A percentile compares a stretch with the other conserved stretches of the same genome.
These are phyloP conservation scores for Fraxinus sp. DNA, from an alignment of 305 asterid genomes.

Conservation along the genomic window DNA sequence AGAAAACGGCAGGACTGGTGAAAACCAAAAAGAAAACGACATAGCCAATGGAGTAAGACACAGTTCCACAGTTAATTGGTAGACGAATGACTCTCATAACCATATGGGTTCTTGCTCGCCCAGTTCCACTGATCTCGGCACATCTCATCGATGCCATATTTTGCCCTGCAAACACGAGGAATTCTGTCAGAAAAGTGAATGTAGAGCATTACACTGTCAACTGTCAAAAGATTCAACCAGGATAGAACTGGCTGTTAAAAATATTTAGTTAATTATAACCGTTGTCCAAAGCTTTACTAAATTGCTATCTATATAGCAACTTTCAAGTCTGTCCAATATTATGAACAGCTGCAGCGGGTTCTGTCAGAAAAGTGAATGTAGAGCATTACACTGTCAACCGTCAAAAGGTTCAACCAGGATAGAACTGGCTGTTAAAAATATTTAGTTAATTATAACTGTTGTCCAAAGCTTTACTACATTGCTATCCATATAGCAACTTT, in stretches of 20 bases:
- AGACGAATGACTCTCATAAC: conserved; percentile 38
- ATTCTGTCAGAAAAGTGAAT: neutral
- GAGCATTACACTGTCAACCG: neutral
- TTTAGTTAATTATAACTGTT: neutral
- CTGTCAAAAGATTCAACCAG: neutral
- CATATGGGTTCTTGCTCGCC: conserved; percentile 83
- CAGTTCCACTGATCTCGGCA: conserved; percentile 85
- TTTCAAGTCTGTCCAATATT: neutral
- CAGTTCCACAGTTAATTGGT: neutral
- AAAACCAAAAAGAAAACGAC: neutral
- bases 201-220: neutral
- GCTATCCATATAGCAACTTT: neutral
- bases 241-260: neutral
- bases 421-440: neutral
- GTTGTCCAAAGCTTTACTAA: neutral
- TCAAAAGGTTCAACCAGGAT: neutral
- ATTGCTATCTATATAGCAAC: neutral
- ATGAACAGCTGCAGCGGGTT: neutral
- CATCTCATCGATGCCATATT: conserved; percentile 69
- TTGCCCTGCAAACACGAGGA: conserved; percentile 43
- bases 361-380: neutral
- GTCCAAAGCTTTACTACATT: neutral
- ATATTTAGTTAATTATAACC: neutral
- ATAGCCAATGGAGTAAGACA: neutral
- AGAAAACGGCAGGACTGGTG: neutral